Evolutionary conservation across 2,329 filamentous ascomycete genomes (phyloP).

Genomic region (Ophiostoma ulmi): DNA sequence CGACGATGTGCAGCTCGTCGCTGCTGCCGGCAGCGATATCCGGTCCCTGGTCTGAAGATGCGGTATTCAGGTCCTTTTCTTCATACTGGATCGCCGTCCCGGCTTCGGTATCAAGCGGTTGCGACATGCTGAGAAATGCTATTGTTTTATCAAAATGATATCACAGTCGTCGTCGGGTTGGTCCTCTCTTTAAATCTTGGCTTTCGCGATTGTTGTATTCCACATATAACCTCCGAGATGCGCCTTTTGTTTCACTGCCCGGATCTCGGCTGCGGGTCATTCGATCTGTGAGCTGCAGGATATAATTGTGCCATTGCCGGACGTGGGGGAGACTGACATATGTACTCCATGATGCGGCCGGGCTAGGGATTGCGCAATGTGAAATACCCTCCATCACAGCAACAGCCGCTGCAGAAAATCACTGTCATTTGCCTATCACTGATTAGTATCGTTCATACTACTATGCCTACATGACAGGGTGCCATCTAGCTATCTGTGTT

Average conservation of each 20-base stretch:
- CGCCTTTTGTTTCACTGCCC: neutral
- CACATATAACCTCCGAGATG: neutral
- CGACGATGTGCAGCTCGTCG: neutral
- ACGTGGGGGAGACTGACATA: neutral
- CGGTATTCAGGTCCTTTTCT: neutral
- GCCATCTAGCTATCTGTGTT: conserved; percentile 1
- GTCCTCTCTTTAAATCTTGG: neutral
- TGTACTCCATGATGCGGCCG: neutral
- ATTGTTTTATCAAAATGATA: neutral
- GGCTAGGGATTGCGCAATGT: neutral
- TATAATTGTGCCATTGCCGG: neutral
- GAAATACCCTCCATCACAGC: neutral
- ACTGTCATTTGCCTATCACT: neutral
- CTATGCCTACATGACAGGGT: neutral
- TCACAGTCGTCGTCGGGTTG: too few species aligned
- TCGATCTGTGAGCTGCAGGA: neutral
- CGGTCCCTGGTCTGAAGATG: neutral
- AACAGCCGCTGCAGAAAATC: neutral
- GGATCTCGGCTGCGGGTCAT: neutral
- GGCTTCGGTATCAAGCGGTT: neutral
- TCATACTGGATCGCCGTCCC: neutral
- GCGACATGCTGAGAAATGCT: neutral
- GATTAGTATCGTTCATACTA: neutral
- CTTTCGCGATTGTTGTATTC: neutral
- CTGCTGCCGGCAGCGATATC: neutral